Conservation (phyloP, 768 basidiomycete species). For the Rhodotorula taiwanensis region DNA sequence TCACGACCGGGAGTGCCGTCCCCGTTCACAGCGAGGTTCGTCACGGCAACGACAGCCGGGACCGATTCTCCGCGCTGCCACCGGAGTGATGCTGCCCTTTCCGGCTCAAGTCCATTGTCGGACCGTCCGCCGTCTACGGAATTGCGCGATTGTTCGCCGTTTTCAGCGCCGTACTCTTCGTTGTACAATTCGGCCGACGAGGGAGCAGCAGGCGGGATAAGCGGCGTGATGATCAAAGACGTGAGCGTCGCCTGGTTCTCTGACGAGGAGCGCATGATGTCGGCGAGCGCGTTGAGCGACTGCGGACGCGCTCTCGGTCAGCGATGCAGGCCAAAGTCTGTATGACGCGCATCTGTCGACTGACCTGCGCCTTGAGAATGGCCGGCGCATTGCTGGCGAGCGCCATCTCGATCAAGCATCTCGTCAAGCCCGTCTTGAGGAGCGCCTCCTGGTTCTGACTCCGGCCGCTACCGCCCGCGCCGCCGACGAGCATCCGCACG, state of each 20-base stretch:
- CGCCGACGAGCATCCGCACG: slow-evolving; percentile 70
- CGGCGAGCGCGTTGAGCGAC: slow-evolving; percentile 58
- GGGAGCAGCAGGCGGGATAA: slow-evolving; percentile 42
- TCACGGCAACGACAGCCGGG: slow-evolving; percentile 69
- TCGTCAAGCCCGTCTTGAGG: slow-evolving; percentile 47
- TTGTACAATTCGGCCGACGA: slow-evolving; percentile 14
- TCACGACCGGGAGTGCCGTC: slow-evolving; percentile 74
- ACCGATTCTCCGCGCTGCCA: slow-evolving; percentile 36
- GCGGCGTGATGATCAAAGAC: slow-evolving; percentile 68
- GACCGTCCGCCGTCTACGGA: slow-evolving; percentile 59
- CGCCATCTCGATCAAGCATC: slow-evolving; percentile 78
- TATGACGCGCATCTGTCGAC: not conserved
- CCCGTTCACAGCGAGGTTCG: slow-evolving; percentile 76
- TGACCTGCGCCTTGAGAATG: slow-evolving; percentile 73
- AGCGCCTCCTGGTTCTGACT: slow-evolving; percentile 44
- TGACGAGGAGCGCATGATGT: slow-evolving; percentile 59
- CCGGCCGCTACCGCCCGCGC: slow-evolving; percentile 43
- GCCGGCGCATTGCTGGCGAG: slow-evolving; percentile 92
- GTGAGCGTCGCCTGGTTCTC: slow-evolving; percentile 64
- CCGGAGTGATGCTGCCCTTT: not conserved
- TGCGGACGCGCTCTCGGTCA: slow-evolving; percentile 1
- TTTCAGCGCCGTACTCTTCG: not conserved
- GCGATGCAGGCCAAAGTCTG: too few species aligned
- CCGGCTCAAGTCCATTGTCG: not conserved
- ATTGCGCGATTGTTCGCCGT: not conserved